Base-by-base conservation (phyloP, 2,329 filamentous ascomycete species). In the Pestalotiopsis sp. region DNA sequence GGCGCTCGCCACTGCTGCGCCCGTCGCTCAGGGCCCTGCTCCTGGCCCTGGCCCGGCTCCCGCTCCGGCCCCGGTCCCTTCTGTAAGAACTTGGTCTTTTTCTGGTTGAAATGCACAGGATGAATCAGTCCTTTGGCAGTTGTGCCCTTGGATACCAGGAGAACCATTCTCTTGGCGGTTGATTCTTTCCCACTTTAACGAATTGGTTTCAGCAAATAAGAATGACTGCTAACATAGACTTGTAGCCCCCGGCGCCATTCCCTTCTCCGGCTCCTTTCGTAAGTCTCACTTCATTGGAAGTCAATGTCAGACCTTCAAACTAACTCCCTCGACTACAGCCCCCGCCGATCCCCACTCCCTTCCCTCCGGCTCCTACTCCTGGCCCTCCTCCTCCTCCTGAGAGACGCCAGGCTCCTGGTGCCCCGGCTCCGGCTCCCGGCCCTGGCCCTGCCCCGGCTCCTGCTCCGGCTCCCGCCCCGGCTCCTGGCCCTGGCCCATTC, bases 351-450 rank as follows among this genome's bases (percentile, higher is more conserved):
- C 62, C 62, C 14, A 40, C 41, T 27, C 62, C 62, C 11, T 11
- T 27, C 20, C 62, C 62, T 49, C 62, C 62, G 38, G 20, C 14
- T 17, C 62, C 62, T 9, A 52, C 41, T 52, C 62, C 62, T 36
- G 20, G 23, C 41, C 62, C 62, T 52, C 60, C 60, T 36, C 27
- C 60, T 63, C 60, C 60, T 60, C 57, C 57, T 27, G 57, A 60
- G 57, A 60, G 31, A 20, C 57, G 57, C 17, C 25, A 60, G 25
- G 57, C 57, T 11, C 57, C 57, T 60, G 45, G 45, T 52, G 45
- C 45, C 5, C 45, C 45, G 2, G 45, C 45, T 52, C 45, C 45
- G 1, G 45, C 45, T 23, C 45, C 45, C 5, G 45, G 13, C 45
- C 45, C 40, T 41, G 40, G 40, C 40, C 40, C 45, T 3, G 45